Conservation (phyloP, 1,284 basidiomycete species). For the Puccinia coronata region DNA sequence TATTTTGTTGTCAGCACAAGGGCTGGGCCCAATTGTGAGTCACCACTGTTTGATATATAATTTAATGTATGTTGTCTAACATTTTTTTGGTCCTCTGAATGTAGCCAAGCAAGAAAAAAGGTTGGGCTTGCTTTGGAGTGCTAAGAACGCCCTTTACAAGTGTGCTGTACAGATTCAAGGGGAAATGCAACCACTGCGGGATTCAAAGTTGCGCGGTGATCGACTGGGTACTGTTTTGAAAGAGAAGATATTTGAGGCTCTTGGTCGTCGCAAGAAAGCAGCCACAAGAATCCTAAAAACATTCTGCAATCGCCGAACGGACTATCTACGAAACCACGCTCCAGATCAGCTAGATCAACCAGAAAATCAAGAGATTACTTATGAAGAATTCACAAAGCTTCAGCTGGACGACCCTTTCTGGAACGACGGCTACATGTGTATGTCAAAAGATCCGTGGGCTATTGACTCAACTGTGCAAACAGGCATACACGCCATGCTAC, state of each 20-base stretch:
- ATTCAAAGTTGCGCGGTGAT: not conserved
- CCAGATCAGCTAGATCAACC: not conserved
- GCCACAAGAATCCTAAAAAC: not conserved
- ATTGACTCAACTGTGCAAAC: constrained; percentile 4
- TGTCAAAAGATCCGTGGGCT: constrained; percentile 8
- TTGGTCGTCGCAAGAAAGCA: not conserved
- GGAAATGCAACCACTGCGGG: no score
- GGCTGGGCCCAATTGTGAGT: not conserved
- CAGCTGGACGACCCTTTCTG: not conserved
- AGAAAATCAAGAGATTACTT: not conserved
- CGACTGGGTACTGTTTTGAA: not conserved
- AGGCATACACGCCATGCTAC: not conserved
- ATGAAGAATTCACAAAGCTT: not conserved
- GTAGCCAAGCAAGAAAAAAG: not conserved
- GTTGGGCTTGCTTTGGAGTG: not conserved
- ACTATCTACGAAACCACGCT: not conserved
- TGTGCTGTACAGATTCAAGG: not conserved
- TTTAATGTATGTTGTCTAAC: no score
- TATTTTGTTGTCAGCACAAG: not conserved
- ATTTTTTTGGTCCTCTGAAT: not conserved
- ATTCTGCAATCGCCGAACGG: not conserved
- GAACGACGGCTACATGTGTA: not conserved
- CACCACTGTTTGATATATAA: not conserved
- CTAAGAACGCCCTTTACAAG: no score
- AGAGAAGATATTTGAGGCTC: constrained; percentile 19